Evolutionary conservation across 305 asterid species (phyloP).

Genomic region (Fraxinus ornus): DNA sequence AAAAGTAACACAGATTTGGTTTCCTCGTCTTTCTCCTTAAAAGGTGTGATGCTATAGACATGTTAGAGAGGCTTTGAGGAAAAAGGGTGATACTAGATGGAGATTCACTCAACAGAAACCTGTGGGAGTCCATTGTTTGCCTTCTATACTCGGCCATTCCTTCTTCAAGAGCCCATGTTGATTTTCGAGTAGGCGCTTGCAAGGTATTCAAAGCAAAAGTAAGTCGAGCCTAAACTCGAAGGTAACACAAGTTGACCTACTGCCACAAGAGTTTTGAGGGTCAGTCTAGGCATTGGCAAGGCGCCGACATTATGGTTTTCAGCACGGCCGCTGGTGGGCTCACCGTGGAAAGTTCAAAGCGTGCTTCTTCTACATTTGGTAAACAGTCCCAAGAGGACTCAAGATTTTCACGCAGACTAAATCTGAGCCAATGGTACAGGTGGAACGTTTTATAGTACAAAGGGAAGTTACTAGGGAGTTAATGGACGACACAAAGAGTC

Average conservation of each 20-base stretch:
- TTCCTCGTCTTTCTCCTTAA: not conserved
- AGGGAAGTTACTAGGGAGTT: conserved; percentile 1
- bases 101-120: conserved; percentile 28
- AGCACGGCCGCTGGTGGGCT: conserved; percentile 19
- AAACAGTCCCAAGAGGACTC: not conserved
- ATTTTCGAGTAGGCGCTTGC: conserved; percentile 5
- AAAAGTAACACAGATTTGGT: not conserved
- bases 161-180: conserved; percentile 25
- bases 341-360: conserved; percentile 22
- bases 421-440: conserved; percentile 12
- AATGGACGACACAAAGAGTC: conserved; percentile 14
- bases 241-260: too few species aligned
- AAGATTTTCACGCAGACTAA: not conserved
- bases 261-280: conserved; percentile 17
- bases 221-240: not conserved
- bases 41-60: conserved; percentile 22
- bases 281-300: conserved; percentile 20
- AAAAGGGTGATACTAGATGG: conserved; percentile 24
- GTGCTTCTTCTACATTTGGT: not conserved
- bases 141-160: conserved; percentile 26
- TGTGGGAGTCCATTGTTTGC: conserved; percentile 26
- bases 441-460: conserved; percentile 23
- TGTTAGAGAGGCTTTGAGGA: conserved; percentile 23
- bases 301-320: conserved; percentile 19
- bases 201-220: conserved; percentile 27